These are phyloP conservation scores for Cladosporium austrohemisphaericum DNA, from an alignment of 2,329 filamentous ascomycete genomes.

Conservation along the genomic window DNA sequence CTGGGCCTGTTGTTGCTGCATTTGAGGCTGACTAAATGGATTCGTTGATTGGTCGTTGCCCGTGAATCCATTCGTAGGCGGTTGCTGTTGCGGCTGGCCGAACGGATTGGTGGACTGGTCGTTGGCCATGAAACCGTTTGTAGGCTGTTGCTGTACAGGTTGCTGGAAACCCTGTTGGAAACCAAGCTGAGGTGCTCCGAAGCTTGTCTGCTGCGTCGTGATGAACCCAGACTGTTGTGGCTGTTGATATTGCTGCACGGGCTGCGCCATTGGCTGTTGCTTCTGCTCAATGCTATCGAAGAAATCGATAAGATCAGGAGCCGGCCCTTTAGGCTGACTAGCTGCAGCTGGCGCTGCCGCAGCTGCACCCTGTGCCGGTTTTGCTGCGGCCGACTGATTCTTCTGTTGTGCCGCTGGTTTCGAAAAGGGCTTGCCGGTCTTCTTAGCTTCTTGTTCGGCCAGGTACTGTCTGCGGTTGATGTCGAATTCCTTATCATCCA, in stretches of 20 bases:
- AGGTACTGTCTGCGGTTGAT: conserved; percentile 88
- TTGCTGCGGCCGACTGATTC: conserved; percentile 36
- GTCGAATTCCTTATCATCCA: conserved; percentile 93
- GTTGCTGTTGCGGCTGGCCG: conserved; percentile 18
- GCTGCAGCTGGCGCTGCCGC: conserved; percentile 26
- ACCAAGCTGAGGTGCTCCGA: conserved; percentile 22
- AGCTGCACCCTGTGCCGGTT: conserved; percentile 34
- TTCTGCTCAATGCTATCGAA: conserved; percentile 91
- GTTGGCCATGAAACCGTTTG: conserved; percentile 39
- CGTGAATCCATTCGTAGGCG: conserved; percentile 41
- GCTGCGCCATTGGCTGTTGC: conserved; percentile 58
- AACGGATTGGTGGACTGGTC: conserved; percentile 13
- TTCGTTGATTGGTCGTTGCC: conserved; percentile 32
- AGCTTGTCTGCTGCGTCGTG: conserved; percentile 24
- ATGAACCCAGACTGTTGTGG: conserved; percentile 26
- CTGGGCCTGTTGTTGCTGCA: conserved; percentile 16
- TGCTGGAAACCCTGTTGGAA: conserved; percentile 18
- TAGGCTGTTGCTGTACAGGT: conserved; percentile 26
- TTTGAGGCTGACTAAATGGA: conserved; percentile 35
- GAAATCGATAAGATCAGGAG: conserved; percentile 84
- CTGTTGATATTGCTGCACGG: conserved; percentile 29
- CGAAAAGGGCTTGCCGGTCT: conserved; percentile 39
- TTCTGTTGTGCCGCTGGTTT: conserved; percentile 26
- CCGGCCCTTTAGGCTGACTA: conserved; percentile 55
- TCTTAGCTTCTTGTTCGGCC: conserved; percentile 75